phyloP scores from a whole-genome alignment of 1,139 yeast species.

The Meyerozyma elateridarum region DNA sequence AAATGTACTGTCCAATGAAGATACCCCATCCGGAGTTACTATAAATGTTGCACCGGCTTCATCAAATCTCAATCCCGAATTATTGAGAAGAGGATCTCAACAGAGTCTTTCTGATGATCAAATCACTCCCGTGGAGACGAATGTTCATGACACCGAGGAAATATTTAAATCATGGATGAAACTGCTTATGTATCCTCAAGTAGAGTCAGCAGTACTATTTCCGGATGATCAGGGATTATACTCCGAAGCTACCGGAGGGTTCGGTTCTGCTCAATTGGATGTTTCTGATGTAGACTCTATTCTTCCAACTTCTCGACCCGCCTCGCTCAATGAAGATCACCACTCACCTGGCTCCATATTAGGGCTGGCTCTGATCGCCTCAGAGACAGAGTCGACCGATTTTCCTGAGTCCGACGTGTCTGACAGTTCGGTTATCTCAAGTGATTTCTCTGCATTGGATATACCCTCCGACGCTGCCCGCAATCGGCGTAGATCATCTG shows the following conservation, averaged over 20 bases:
- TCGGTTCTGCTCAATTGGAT: constrained; percentile 17
- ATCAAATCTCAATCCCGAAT: constrained; percentile 9
- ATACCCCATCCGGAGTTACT: constrained; percentile 7
- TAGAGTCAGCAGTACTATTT: constrained; percentile 18
- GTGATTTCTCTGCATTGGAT: constrained; percentile 9
- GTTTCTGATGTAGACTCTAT: constrained; percentile 28
- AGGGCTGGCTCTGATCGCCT: background rate
- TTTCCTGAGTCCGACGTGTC: constrained; percentile 10
- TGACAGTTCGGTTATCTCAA: constrained; percentile 20
- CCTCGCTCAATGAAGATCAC: background rate
- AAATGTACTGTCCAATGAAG: constrained; percentile 10
- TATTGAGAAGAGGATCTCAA: constrained; percentile 10
- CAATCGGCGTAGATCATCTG: constrained; percentile 8
- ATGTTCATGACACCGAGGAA: constrained; percentile 10
- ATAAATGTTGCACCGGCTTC: constrained; percentile 22
- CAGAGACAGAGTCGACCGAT: constrained; percentile 5
- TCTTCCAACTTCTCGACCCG: constrained; percentile 5
- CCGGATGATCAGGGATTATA: constrained; percentile 45
- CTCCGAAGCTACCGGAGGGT: constrained; percentile 20
- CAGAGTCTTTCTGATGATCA: constrained; percentile 13
- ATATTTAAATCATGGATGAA: constrained; percentile 26
- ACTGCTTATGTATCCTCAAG: constrained; percentile 28
- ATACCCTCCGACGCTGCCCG: background rate
- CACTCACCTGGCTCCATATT: background rate
- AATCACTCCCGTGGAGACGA: constrained; percentile 8